These are phyloP conservation scores for Corylus americana DNA, from an alignment of 306 rosid species.

Conservation along the genomic window DNA sequence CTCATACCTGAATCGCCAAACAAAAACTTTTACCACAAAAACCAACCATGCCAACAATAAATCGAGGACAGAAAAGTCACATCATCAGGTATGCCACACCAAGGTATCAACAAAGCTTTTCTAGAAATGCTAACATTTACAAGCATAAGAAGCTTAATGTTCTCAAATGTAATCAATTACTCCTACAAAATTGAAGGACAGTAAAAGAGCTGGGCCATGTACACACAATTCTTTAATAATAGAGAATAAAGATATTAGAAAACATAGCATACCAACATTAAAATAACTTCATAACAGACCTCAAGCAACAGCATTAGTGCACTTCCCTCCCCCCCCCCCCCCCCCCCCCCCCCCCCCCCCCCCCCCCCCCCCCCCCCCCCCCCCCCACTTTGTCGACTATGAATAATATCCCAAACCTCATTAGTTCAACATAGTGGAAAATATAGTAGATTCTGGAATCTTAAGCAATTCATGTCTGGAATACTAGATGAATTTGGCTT, in stretches of 20 bases:
- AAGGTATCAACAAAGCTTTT: not conserved
- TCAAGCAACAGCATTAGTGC: too few relatives aligned
- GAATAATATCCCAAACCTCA: too few relatives aligned
- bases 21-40: constrained; percentile 9
- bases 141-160: not conserved
- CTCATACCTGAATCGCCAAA: constrained; percentile 75
- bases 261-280: too few relatives aligned
- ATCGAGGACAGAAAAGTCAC: constrained; percentile 5
- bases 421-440: too few relatives aligned
- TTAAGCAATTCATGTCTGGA: too few relatives aligned
- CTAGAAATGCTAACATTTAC: not conserved
- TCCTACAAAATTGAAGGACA: not conserved
- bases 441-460: too few relatives aligned
- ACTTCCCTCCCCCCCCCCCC: too few relatives aligned
- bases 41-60: constrained; percentile 1
- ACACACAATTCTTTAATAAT: not conserved
- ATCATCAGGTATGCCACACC: not conserved
- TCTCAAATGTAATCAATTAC: not conserved
- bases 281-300: too few relatives aligned
- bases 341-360: too few relatives aligned
- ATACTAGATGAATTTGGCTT: too few relatives aligned
- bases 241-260: not conserved
- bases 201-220: not conserved
- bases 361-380: too few relatives aligned
- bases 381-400: too few relatives aligned